Percentiles rank a stretch among this genome's conserved stretches.
Conservation (phyloP, 192 early-diverging fungal genomes). For the Backusella circina region DNA sequence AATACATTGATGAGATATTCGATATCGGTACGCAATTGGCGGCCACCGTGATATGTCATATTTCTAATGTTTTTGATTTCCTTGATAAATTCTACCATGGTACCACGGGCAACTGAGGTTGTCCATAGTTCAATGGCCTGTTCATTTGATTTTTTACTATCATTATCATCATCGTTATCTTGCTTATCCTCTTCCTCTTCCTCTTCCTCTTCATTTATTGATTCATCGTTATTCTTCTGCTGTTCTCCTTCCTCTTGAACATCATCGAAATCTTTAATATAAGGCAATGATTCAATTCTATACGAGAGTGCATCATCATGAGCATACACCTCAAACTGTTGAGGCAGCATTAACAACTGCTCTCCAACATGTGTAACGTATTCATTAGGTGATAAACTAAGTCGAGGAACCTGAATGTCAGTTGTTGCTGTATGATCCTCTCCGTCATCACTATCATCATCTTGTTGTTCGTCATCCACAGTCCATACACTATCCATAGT, state of each 20-base stretch:
- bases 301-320: slow-evolving; percentile 50
- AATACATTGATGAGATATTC: slow-evolving; percentile 55
- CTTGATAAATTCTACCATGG: slow-evolving; percentile 44
- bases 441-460: background rate
- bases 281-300: slow-evolving; percentile 42
- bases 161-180: slow-evolving; percentile 16
- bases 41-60: slow-evolving; percentile 43
- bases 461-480: slow-evolving; percentile 3
- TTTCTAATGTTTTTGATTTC: slow-evolving; percentile 36
- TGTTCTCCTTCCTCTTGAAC: slow-evolving; percentile 19
- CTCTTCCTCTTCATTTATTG: background rate
- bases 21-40: slow-evolving; percentile 64
- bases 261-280: background rate
- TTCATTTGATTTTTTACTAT: slow-evolving; percentile 51
- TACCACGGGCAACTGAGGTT: slow-evolving; percentile 55
- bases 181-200: slow-evolving; percentile 32
- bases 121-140: slow-evolving; percentile 49
- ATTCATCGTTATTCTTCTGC: slow-evolving; percentile 21
- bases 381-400: slow-evolving; percentile 61
- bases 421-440: slow-evolving; percentile 9
- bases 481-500: background rate
- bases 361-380: slow-evolving; percentile 71
- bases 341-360: slow-evolving; percentile 62
- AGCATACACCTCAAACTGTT: slow-evolving; percentile 63
- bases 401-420: slow-evolving; percentile 18